phyloP scores from a whole-genome alignment of 257 asterid species.

The Lycium ferocissimum region DNA sequence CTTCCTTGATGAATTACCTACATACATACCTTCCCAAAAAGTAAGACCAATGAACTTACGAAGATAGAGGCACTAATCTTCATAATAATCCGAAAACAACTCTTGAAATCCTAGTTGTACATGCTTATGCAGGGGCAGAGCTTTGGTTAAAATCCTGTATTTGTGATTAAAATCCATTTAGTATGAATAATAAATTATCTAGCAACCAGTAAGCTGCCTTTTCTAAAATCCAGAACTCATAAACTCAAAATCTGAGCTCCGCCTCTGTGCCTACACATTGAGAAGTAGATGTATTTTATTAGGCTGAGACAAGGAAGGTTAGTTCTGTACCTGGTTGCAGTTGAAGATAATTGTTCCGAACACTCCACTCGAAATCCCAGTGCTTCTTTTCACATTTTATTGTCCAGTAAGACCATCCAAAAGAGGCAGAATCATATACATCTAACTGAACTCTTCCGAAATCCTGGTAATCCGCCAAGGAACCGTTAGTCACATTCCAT shows the following conservation, averaged over 20 bases:
- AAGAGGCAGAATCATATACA: slow-evolving; percentile 69
- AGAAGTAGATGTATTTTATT: neutral
- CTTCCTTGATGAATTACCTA: slow-evolving; percentile 44
- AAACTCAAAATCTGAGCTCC: neutral
- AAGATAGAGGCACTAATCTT: neutral
- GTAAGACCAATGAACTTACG: neutral
- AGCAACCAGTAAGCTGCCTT: neutral
- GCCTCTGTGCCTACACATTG: neutral
- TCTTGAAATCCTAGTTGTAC: neutral
- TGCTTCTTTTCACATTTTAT: slow-evolving; percentile 67
- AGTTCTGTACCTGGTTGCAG: slow-evolving; percentile 53
- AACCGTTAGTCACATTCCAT: slow-evolving; percentile 63
- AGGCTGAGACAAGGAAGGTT: slow-evolving; percentile 14
- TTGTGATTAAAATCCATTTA: neutral
- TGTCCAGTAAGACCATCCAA: slow-evolving; percentile 88
- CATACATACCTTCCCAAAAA: slow-evolving; percentile 17
- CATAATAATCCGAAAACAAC: neutral
- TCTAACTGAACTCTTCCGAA: slow-evolving; percentile 77
- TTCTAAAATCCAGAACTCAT: neutral
- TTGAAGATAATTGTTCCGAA: slow-evolving; percentile 65
- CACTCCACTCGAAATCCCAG: slow-evolving; percentile 93
- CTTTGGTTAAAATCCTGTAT: neutral
- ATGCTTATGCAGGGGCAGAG: neutral
- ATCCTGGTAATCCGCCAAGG: slow-evolving; percentile 65
- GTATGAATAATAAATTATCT: neutral